These are phyloP conservation scores for Climacium dendroides DNA, from an alignment of 225 moss, liverwort and hornwort genomes.

Conservation along the genomic window DNA sequence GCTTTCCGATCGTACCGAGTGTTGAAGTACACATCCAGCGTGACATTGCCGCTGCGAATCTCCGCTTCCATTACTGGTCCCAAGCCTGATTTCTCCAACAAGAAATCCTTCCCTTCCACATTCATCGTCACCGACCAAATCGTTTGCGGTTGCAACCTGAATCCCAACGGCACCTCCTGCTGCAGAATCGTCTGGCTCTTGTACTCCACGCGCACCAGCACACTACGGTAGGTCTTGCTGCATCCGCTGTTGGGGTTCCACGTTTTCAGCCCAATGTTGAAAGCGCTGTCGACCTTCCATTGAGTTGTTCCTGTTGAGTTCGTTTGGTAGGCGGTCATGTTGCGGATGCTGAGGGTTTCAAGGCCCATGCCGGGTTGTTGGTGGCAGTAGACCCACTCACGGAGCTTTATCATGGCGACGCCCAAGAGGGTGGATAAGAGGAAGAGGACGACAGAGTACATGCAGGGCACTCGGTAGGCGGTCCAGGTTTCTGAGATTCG, in stretches of 20 bases:
- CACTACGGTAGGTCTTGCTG: background rate
- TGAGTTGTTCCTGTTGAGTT: background rate
- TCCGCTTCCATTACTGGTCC: background rate
- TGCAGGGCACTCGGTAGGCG: too few species aligned
- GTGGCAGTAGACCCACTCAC: background rate
- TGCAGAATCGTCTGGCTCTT: background rate
- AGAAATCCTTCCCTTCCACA: background rate
- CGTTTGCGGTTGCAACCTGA: background rate
- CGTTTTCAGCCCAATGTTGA: background rate
- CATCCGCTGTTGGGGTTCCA: background rate
- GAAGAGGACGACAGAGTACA: too few species aligned
- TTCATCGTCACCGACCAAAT: background rate
- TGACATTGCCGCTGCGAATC: background rate
- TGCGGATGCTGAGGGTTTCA: background rate
- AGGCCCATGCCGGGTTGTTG: background rate
- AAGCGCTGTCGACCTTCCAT: background rate
- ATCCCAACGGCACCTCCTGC: background rate
- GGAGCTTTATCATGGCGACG: background rate
- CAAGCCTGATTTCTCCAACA: background rate
- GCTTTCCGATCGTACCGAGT: background rate
- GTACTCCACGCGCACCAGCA: background rate
- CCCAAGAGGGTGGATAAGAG: rapidly evolving
- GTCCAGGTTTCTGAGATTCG: background rate
- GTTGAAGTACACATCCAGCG: background rate
- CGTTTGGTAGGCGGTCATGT: background rate